A percentile compares a stretch with the other conserved stretches of the same genome.
Evolutionary conservation across 2,329 filamentous ascomycete species (phyloP).

Genomic region (Fusarium sarcochroum): DNA sequence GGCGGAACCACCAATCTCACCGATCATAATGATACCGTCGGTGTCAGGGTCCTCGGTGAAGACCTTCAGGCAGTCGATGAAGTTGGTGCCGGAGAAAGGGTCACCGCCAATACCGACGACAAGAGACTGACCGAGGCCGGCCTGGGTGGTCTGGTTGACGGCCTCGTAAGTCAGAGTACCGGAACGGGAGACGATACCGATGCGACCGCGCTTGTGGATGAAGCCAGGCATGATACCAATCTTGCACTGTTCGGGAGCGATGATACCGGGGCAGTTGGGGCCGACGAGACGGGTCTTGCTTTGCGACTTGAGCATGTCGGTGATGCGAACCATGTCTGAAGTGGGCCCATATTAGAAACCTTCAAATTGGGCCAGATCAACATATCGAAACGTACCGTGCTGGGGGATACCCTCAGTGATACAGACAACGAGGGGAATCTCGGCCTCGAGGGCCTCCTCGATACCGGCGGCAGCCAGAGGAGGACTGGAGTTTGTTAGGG

Average conservation of each 20-base stretch:
- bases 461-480: slow-evolving; percentile 94
- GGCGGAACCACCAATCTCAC: slow-evolving; percentile 96
- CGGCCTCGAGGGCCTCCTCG: slow-evolving; percentile 93
- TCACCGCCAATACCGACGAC: slow-evolving; percentile 99
- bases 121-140: slow-evolving; percentile 96
- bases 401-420: slow-evolving; percentile 99
- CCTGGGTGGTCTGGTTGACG: slow-evolving; percentile 98
- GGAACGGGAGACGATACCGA: slow-evolving; percentile 98
- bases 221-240: slow-evolving; percentile 99
- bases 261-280: slow-evolving; percentile 98
- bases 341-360: slow-evolving; percentile 35
- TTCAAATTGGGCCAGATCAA: slow-evolving; percentile 13
- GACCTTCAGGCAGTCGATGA: slow-evolving; percentile 98
- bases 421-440: slow-evolving; percentile 95
- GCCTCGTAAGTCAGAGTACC: slow-evolving; percentile 99
- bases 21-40: slow-evolving; percentile 99
- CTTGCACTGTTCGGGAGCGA: slow-evolving; percentile 96
- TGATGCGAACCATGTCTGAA: slow-evolving; percentile 98
- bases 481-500: slow-evolving; percentile 70
- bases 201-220: slow-evolving; percentile 99
- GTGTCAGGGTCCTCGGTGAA: slow-evolving; percentile 97
- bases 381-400: slow-evolving; percentile 75
- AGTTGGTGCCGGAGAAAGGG: slow-evolving; percentile 99
- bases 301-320: slow-evolving; percentile 97
- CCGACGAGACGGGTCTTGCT: slow-evolving; percentile 96